A percentile compares a stretch with the other conserved stretches of the same genome.
Evolutionary conservation across 768 basidiomycete genomes (phyloP).

Genomic region (Exidia glandulosa): DNA sequence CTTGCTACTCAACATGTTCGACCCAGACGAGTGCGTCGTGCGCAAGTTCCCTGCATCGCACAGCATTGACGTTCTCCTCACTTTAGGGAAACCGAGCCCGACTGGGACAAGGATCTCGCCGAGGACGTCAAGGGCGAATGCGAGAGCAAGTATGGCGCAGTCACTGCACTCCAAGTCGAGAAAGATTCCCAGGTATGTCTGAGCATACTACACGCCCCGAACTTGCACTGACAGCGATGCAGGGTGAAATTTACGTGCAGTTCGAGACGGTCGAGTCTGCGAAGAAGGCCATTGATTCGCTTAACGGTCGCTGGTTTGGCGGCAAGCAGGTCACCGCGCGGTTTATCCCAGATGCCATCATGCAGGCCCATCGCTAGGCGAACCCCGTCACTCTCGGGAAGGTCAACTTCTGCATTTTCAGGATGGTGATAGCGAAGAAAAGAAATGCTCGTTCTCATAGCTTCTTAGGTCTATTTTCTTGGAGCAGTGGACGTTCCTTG

Average conservation of each 20-base stretch:
- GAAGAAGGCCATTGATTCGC: slow-evolving; percentile 73
- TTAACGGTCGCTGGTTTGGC: slow-evolving; percentile 96
- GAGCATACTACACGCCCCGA: background rate
- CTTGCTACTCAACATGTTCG: slow-evolving; percentile 90
- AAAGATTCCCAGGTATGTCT: slow-evolving; percentile 77
- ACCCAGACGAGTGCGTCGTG: slow-evolving; percentile 78
- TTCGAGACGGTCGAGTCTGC: slow-evolving; percentile 73
- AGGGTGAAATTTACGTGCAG: slow-evolving; percentile 98
- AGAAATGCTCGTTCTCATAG: background rate
- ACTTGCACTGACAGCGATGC: slow-evolving; percentile 3
- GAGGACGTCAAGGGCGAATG: slow-evolving; percentile 96
- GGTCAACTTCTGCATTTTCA: no score
- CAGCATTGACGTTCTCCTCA: background rate
- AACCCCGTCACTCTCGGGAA: background rate
- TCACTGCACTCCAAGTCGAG: slow-evolving; percentile 83
- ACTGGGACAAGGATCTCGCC: slow-evolving; percentile 94
- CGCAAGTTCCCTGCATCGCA: background rate
- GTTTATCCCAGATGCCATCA: slow-evolving; percentile 88
- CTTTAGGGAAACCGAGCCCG: slow-evolving; percentile 79
- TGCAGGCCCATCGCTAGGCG: slow-evolving; percentile 61
- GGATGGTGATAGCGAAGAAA: no score
- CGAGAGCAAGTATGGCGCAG: slow-evolving; percentile 79
- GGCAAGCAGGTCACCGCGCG: slow-evolving; percentile 78
- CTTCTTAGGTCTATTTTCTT: background rate
- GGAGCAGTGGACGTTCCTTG: background rate